A percentile compares a stretch with the other conserved stretches of the same genome.
Conservation (phyloP, 441 rosid species). For the Jatropha podagrica region DNA sequence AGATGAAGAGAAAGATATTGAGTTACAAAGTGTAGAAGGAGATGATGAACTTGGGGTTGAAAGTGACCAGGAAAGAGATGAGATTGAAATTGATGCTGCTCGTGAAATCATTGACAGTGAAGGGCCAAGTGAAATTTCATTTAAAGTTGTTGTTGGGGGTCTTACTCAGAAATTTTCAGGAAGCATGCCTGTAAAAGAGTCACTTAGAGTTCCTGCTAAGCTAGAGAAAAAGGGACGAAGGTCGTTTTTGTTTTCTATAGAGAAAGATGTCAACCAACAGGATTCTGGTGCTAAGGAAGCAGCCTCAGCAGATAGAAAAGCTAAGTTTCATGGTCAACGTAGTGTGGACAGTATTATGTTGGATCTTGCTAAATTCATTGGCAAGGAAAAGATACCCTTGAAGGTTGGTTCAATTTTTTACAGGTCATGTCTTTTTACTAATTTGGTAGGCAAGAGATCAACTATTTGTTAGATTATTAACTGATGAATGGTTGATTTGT, state of each 20-base stretch:
- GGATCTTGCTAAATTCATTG: constrained; percentile 81
- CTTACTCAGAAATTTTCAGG: constrained; percentile 63
- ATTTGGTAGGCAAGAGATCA: not conserved
- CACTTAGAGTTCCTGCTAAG: constrained; percentile 78
- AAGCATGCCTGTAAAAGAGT: constrained; percentile 47
- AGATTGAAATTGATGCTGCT: constrained; percentile 55
- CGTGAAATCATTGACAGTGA: constrained; percentile 53
- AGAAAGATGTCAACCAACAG: constrained; percentile 46
- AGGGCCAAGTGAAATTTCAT: constrained; percentile 63
- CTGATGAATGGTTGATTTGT: constrained; percentile 15
- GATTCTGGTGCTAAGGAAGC: constrained; percentile 49
- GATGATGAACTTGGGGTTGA: constrained; percentile 60
- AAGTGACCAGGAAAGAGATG: constrained; percentile 57
- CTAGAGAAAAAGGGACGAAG: constrained; percentile 56
- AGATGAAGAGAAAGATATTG: constrained; percentile 61
- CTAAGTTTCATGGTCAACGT: constrained; percentile 58
- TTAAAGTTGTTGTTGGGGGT: constrained; percentile 78
- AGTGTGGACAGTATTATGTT: constrained; percentile 66
- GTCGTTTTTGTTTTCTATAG: constrained; percentile 73
- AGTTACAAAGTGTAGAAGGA: constrained; percentile 57
- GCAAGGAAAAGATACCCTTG: constrained; percentile 81
- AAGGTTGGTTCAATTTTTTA: constrained; percentile 51
- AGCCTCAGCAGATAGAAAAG: constrained; percentile 49
- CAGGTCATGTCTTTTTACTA: not conserved
- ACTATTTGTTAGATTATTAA: not conserved